These are phyloP conservation scores for Aspergillus biplanus DNA, from an alignment of 495 filamentous ascomycete genomes.

Conservation along the genomic window DNA sequence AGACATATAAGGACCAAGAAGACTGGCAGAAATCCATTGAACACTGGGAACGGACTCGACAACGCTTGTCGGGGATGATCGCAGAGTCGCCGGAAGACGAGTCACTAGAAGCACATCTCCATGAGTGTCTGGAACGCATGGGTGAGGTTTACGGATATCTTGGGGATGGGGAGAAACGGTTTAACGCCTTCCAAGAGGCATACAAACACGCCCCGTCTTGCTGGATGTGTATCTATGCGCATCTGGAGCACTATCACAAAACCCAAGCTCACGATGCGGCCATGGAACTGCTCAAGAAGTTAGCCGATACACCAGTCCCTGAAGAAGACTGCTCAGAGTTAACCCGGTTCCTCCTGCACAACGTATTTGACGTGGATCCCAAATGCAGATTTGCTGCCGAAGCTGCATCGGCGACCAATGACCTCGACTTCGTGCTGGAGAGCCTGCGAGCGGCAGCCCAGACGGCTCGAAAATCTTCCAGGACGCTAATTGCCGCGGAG, in stretches of 20 bases:
- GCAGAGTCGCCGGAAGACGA: background rate
- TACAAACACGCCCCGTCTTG: background rate
- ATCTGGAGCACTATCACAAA: background rate
- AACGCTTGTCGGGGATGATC: background rate
- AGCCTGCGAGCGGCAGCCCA: conserved; percentile 5
- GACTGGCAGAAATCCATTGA: conserved; percentile 17
- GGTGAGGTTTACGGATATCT: conserved; percentile 11
- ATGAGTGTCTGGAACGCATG: background rate
- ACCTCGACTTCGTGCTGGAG: conserved; percentile 16
- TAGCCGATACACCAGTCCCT: conserved; percentile 8
- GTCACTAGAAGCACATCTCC: background rate
- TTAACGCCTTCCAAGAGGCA: background rate
- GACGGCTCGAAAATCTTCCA: conserved; percentile 7
- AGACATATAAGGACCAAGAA: background rate
- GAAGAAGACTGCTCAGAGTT: conserved; percentile 13
- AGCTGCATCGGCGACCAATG: conserved; percentile 19
- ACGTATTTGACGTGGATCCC: background rate
- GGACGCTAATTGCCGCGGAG: conserved; percentile 6
- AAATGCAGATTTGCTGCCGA: conserved; percentile 8
- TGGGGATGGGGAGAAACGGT: background rate
- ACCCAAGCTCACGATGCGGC: conserved; percentile 1
- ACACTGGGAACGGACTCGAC: background rate
- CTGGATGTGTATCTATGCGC: conserved; percentile 10
- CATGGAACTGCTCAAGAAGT: conserved; percentile 5
- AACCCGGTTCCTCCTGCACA: conserved; percentile 9